These are phyloP conservation scores for Berberis thunbergii DNA, from an alignment of 164 flowering plant genomes.

Conservation along the genomic window DNA sequence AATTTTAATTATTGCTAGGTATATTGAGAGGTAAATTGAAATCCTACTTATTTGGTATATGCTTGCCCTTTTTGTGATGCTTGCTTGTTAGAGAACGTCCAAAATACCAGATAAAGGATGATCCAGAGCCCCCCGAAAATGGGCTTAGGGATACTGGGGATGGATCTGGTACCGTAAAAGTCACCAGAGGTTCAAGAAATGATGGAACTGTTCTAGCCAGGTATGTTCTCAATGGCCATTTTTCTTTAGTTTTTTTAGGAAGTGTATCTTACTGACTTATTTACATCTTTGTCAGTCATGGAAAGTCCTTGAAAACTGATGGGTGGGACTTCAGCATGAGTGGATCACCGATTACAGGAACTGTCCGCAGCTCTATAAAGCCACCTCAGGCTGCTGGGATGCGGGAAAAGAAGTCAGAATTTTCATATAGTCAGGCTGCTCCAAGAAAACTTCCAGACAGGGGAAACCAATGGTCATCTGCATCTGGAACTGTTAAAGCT, in stretches of 20 bases:
- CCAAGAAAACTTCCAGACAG: conserved; percentile 34
- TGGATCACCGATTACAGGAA: conserved; percentile 48
- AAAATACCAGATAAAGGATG: conserved; percentile 62
- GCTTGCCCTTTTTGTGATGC: background rate
- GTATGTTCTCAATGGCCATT: conserved; percentile 24
- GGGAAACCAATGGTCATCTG: conserved; percentile 30
- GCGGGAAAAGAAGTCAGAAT: conserved; percentile 52
- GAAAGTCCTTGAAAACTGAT: conserved; percentile 42
- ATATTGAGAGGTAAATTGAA: background rate
- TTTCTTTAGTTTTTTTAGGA: background rate
- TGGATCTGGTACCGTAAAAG: conserved; percentile 63
- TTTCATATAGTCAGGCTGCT: conserved; percentile 24
- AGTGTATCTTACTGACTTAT: conserved; percentile 7
- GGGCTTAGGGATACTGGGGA: conserved; percentile 43
- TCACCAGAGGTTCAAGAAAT: conserved; percentile 37
- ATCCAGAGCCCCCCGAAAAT: conserved; percentile 37
- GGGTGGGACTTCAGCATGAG: conserved; percentile 94
- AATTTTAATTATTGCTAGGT: too few species aligned
- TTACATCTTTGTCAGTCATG: conserved; percentile 34
- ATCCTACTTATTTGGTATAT: background rate
- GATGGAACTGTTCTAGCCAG: conserved; percentile 66
- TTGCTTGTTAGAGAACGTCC: conserved; percentile 70
- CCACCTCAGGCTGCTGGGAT: conserved; percentile 43
- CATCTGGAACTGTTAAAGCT: conserved; percentile 37
- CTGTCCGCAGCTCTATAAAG: conserved; percentile 43